Conservation (phyloP, 176 grass and related monocot species). For the Canna indica region DNA sequence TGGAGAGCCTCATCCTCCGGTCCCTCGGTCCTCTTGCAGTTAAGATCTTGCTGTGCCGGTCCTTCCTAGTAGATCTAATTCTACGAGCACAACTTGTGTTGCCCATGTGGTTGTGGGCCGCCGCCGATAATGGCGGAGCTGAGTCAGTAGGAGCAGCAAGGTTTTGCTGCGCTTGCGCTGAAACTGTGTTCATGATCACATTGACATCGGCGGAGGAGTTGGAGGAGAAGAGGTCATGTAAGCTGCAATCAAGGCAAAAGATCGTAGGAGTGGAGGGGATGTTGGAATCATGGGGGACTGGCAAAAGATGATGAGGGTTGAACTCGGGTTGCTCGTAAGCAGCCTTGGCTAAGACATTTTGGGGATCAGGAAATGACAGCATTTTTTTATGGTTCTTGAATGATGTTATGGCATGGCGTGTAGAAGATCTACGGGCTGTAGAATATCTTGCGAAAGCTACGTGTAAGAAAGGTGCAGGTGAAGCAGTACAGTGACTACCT, state of each 20-base stretch:
- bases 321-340: slow-evolving; percentile 35
- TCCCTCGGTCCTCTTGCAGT: slow-evolving; percentile 72
- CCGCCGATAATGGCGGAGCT: too few relatives aligned
- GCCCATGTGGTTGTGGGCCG: too few relatives aligned
- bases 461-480: too few relatives aligned
- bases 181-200: not conserved
- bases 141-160: not conserved
- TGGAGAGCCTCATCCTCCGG: slow-evolving; percentile 82
- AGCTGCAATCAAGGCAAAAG: slow-evolving; percentile 12
- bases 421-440: too few relatives aligned
- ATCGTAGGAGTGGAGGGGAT: slow-evolving; percentile 31
- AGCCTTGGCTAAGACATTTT: slow-evolving; percentile 6
- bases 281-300: slow-evolving; percentile 11
- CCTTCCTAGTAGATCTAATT: slow-evolving; percentile 42
- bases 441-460: too few relatives aligned
- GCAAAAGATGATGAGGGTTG: slow-evolving; percentile 27
- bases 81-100: not conserved
- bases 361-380: slow-evolving; percentile 44
- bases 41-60: slow-evolving; percentile 83
- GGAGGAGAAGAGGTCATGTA: slow-evolving; percentile 4
- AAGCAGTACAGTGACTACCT: too few relatives aligned
- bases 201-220: not conserved
- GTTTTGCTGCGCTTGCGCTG: not conserved
- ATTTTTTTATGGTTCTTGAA: slow-evolving; percentile 27
- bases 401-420: too few relatives aligned